A percentile compares a stretch with the other conserved stretches of the same genome.
Evolutionary conservation across 805 yeast genomes (phyloP).

Genomic region (Saccharomyces mikatae): DNA sequence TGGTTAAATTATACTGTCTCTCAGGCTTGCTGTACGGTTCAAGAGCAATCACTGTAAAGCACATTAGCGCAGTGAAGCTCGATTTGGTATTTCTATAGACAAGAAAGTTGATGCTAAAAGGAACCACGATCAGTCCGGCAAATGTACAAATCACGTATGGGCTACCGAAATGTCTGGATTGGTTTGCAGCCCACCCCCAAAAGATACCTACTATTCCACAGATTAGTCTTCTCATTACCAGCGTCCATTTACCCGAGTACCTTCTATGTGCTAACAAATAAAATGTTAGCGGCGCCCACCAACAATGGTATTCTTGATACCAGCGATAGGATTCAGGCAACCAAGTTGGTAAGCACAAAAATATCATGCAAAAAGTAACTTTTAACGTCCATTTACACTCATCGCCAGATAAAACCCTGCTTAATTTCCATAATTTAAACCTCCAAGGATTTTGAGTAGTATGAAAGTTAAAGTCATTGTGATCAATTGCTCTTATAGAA

Average conservation of each 20-base stretch:
- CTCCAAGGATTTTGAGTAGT: slow-evolving; percentile 31
- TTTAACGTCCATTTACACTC: slow-evolving; percentile 40
- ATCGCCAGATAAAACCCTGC: slow-evolving; percentile 28
- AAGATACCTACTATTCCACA: slow-evolving; percentile 36
- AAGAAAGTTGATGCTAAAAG: slow-evolving; percentile 31
- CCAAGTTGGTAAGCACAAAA: slow-evolving; percentile 40
- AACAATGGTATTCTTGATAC: slow-evolving; percentile 37
- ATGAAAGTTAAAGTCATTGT: slow-evolving; percentile 36
- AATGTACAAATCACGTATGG: slow-evolving; percentile 36
- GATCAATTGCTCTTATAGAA: slow-evolving; percentile 34
- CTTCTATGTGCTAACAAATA: slow-evolving; percentile 36
- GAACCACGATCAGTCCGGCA: slow-evolving; percentile 31
- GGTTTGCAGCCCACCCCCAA: slow-evolving; percentile 42
- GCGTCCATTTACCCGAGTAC: slow-evolving; percentile 33
- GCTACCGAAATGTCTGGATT: slow-evolving; percentile 32
- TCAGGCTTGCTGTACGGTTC: slow-evolving; percentile 21
- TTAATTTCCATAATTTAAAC: slow-evolving; percentile 34
- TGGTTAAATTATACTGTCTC: slow-evolving; percentile 7
- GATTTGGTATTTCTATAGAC: slow-evolving; percentile 37
- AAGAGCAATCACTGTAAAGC: slow-evolving; percentile 36
- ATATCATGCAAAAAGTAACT: slow-evolving; percentile 30
- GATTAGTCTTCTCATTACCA: slow-evolving; percentile 26
- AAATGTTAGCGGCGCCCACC: slow-evolving; percentile 36
- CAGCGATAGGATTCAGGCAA: slow-evolving; percentile 33
- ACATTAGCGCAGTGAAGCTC: slow-evolving; percentile 33